These are phyloP conservation scores for Coleophoma crateriformis DNA, from an alignment of 2,329 filamentous ascomycete genomes.

Conservation along the genomic window DNA sequence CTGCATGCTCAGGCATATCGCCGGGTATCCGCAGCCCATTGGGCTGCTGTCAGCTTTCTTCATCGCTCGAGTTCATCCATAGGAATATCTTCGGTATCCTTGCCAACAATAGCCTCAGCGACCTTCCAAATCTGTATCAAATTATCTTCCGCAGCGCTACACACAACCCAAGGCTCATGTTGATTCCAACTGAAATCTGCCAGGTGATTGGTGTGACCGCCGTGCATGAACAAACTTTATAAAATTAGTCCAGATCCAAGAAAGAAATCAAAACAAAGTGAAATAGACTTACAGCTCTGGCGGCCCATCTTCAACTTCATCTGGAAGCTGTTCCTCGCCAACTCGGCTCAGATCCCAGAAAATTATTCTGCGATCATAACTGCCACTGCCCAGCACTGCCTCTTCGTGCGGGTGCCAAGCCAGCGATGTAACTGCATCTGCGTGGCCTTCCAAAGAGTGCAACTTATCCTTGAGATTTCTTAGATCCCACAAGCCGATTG, in stretches of 20 bases:
- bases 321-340: conserved; percentile 89
- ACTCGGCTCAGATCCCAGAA: conserved; percentile 94
- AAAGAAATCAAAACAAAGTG: background rate
- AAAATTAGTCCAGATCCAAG: conserved; percentile 2
- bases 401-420: conserved; percentile 93
- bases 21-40: conserved; percentile 12
- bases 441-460: conserved; percentile 84
- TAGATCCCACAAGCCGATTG: conserved; percentile 91
- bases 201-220: conserved; percentile 93
- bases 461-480: conserved; percentile 86
- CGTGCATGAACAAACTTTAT: conserved; percentile 88
- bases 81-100: conserved; percentile 69
- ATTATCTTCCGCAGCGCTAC: conserved; percentile 94
- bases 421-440: conserved; percentile 83
- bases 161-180: conserved; percentile 94
- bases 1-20: background rate
- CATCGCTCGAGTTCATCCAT: conserved; percentile 70
- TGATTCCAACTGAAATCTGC: conserved; percentile 98
- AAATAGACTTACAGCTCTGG: conserved; percentile 73
- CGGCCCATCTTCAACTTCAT: conserved; percentile 90
- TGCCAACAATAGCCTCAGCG: conserved; percentile 73
- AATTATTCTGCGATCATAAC: conserved; percentile 88
- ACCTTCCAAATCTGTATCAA: conserved; percentile 93
- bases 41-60: conserved; percentile 1
- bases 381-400: conserved; percentile 81